Evolutionary conservation across 2,329 filamentous ascomycete species (phyloP), one percentile per base, ranked within the genome.

Genomic region (Byssothecium circinans): DNA sequence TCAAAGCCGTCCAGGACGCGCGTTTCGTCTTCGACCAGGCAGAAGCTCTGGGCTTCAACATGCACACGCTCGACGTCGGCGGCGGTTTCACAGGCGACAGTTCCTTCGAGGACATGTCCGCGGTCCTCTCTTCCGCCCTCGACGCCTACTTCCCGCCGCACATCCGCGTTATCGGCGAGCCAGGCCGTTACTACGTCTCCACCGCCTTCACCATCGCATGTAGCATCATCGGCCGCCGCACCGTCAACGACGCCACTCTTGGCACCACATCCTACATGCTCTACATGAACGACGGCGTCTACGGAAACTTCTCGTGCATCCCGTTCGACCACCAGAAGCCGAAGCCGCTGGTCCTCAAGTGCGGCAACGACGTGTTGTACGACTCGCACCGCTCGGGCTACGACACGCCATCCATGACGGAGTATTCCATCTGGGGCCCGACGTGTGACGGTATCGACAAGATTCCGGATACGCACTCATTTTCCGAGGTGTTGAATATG

Each of bases 251-350:
- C 65, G 83, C 88, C 3, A 77, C 76, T 32, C 78, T 81, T 10
- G 79, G 79, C 41, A 79, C 81, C 53, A 85, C 84, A 52, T 89
- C 86, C 58, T 96, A 95, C 80, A 99, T 97, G 94, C 77, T 96
- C 38, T 99, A 99, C 72, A 78, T 97, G 70, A 99, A 99, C 69
- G 94, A 99, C 61, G 94, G 94, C 22, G 87, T 97, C 44, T 99
- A 99, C 67, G 94, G 94, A 65, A 97, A 97, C 77, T 97, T 99
- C 69, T 95, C 90, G 58, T 95, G 91, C 83, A 97, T 97, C 80
- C 96, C 97, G 79, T 99, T 96, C 71, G 94, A 97, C 68, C 94
- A 97, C 74, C 94, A 99, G 79, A 83, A 95, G 64, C 94, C 94
- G 1, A 75, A 88, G 37, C 89, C 92, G 46, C 89, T 88, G 73